Conservation (phyloP, 768 basidiomycete species). For the Cystofilobasidium ferigula region DNA sequence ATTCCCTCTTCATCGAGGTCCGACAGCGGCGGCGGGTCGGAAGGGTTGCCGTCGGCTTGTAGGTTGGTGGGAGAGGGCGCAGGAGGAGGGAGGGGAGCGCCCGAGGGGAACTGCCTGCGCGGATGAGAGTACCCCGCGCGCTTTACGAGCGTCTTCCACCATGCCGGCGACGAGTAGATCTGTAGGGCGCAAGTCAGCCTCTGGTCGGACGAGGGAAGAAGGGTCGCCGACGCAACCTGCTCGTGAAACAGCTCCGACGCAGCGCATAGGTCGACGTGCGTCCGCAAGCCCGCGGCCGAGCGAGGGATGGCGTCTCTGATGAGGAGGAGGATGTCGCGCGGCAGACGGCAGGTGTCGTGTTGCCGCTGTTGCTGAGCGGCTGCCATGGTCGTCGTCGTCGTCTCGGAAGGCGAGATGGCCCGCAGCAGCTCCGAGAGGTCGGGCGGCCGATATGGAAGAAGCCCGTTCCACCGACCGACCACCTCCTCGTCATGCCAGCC, state of each 20-base stretch:
- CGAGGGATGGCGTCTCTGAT: background rate
- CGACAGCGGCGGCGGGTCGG: background rate
- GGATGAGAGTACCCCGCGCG: background rate
- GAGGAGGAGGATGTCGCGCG: background rate
- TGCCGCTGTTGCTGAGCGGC: background rate
- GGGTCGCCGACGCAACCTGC: background rate
- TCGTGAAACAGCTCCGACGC: background rate
- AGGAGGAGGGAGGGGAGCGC: background rate
- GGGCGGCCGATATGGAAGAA: too few species aligned
- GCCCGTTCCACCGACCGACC: too few species aligned
- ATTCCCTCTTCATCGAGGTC: background rate
- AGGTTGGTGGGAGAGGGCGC: background rate
- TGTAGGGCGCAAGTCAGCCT: background rate
- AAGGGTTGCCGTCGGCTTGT: background rate
- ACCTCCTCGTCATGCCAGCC: too few species aligned
- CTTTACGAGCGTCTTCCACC: background rate
- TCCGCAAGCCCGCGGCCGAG: background rate
- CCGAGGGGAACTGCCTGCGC: background rate
- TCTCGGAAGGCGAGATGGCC: background rate
- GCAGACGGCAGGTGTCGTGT: background rate
- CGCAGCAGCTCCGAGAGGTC: too few species aligned
- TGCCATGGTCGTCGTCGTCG: too few species aligned
- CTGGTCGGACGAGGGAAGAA: background rate
- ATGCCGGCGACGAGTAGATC: background rate
- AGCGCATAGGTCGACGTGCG: background rate